Conservation (phyloP, 2,329 filamentous ascomycete genomes). For the Monilinia polystroma region DNA sequence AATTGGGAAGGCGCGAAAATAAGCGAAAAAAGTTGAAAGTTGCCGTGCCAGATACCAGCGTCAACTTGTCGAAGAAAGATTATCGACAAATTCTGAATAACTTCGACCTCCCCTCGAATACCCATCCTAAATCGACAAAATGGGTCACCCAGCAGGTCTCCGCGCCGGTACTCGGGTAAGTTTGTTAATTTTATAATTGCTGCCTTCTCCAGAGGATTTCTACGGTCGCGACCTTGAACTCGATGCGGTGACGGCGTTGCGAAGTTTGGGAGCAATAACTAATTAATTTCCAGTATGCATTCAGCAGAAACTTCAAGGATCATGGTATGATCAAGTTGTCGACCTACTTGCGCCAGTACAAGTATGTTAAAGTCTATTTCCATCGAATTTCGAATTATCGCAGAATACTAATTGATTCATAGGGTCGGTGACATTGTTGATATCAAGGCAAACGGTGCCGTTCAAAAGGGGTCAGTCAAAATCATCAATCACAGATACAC, state of each 20-base stretch:
- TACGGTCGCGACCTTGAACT: slow-evolving; percentile 5
- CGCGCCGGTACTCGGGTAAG: slow-evolving; percentile 80
- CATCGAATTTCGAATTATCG: slow-evolving; percentile 1
- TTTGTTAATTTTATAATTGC: slow-evolving; percentile 34
- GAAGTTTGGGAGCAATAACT: slow-evolving; percentile 17
- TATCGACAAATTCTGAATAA: slow-evolving; percentile 27
- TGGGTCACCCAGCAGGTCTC: slow-evolving; percentile 75
- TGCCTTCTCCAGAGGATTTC: neutral
- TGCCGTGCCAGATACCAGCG: slow-evolving; percentile 14
- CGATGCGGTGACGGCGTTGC: slow-evolving; percentile 21
- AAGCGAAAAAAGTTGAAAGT: slow-evolving; percentile 22
- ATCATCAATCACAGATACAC: neutral
- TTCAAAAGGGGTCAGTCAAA: slow-evolving; percentile 86
- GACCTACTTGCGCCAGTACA: slow-evolving; percentile 94
- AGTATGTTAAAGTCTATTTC: slow-evolving; percentile 51
- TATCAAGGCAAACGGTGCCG: slow-evolving; percentile 97
- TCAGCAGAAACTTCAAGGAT: slow-evolving; percentile 79
- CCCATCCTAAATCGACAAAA: slow-evolving; percentile 41
- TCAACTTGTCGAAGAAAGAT: slow-evolving; percentile 19
- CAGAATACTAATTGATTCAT: slow-evolving; percentile 46
- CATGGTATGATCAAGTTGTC: slow-evolving; percentile 91
- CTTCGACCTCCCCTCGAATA: slow-evolving; percentile 26
- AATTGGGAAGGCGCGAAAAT: slow-evolving; percentile 13
- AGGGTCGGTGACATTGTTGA: slow-evolving; percentile 98
- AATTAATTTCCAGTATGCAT: slow-evolving; percentile 66